phyloP scores from a whole-genome alignment of 148 eudicot species.

The Cornus controversa region DNA sequence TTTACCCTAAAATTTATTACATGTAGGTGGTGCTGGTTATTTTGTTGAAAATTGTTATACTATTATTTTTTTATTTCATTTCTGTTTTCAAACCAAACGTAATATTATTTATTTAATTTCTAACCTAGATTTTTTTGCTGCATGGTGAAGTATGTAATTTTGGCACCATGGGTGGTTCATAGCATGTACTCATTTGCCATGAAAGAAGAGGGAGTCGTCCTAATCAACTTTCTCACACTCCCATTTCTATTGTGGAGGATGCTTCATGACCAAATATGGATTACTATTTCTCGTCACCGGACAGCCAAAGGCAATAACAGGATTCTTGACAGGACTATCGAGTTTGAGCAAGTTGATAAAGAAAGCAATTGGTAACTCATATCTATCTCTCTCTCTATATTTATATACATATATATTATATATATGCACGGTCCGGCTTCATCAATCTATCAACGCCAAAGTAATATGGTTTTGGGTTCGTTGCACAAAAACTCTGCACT shows the following conservation, averaged over 20 bases:
- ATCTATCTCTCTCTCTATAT: not conserved
- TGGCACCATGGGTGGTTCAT: slow-evolving; percentile 43
- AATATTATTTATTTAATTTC: no score
- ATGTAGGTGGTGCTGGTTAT: no score
- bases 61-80: no score
- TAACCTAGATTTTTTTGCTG: no score
- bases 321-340: slow-evolving; percentile 47
- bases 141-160: slow-evolving; percentile 27
- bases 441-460: no score
- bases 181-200: slow-evolving; percentile 27
- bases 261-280: slow-evolving; percentile 57
- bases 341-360: slow-evolving; percentile 47
- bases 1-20: no score
- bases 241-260: slow-evolving; percentile 32
- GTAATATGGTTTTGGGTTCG: no score
- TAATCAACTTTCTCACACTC: slow-evolving; percentile 23
- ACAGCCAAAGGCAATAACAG: slow-evolving; percentile 38
- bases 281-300: slow-evolving; percentile 31
- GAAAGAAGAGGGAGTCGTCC: slow-evolving; percentile 21
- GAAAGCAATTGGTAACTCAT: slow-evolving; percentile 40
- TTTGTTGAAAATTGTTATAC: no score
- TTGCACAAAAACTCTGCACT: no score
- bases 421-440: no score
- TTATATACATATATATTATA: no score
- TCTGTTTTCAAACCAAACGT: no score